Base-by-base conservation (phyloP, 257 asterid species). In the Paraleonurus japonicus region DNA sequence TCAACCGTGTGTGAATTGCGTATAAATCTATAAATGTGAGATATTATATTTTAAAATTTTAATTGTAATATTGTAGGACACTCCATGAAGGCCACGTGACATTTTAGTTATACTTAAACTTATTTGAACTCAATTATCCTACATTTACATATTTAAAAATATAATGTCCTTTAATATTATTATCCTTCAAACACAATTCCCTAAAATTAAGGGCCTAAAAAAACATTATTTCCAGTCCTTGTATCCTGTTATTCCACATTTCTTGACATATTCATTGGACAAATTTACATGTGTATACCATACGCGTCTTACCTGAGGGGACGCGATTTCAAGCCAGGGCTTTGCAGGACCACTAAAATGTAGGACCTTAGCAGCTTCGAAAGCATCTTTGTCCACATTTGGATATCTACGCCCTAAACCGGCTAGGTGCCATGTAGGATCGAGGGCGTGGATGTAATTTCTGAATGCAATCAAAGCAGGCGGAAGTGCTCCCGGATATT, bases 271-370 rank as follows among this genome's bases (percentile, higher is more conserved):
- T 23, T 76, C 79, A 48, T 84, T 85, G 26, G 98, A 87, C 55
- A 79, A 47, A 82, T 92, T 86, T 72, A 92, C 78, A 79, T 92
- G 88, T 76, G 68, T 72, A 72, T 63, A 71, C 96, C 98, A 92
- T 60, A 89, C 59, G 26, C 78, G 60, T 72, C 85, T 82, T 70
- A 82, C 72, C 84, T 82, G 87, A 13, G 87, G 80, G 75, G 77
- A 67, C 19, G 78, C 85, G 17, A 85, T 85, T 71, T 83, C 95
- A 12, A 89, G 89, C 96, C 98, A 92, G 4, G 96, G 98, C 84
- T 92, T 92, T 19, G 94, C 98, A 16, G 96, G 90, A 37, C 98
- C 98, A 30, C 95, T 92, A 75, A 86, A 92, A 79, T 92, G 98
- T 35, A 89, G 15, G n/a, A 89, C 95, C 0, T 86, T 88, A 19